Conservation (phyloP, 2,329 filamentous ascomycete species). For the Bertia moriformis region DNA sequence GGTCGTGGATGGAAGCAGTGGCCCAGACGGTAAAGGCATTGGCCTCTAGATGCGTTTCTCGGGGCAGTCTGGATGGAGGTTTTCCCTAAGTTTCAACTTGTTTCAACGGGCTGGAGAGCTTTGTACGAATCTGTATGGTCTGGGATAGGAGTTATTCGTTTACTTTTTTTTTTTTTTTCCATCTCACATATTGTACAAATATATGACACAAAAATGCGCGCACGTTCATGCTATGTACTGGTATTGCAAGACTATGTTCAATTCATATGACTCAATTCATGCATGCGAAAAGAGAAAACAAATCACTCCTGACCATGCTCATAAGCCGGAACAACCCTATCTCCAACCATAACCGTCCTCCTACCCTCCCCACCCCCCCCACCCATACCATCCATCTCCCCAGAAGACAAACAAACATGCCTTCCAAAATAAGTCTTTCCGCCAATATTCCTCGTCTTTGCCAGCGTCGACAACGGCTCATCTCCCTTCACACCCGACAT, state of each 20-base stretch:
- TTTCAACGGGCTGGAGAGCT: too few relatives aligned
- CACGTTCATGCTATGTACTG: too few relatives aligned
- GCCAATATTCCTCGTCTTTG: conserved; percentile 70
- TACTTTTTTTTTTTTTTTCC: too few relatives aligned
- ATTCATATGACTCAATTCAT: too few relatives aligned
- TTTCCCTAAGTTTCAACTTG: too few relatives aligned
- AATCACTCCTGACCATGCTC: not conserved
- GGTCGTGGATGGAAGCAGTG: conserved; percentile 1
- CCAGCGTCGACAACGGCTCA: conserved; percentile 78
- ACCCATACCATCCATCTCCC: not conserved
- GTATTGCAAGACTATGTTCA: too few relatives aligned
- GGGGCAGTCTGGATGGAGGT: too few relatives aligned
- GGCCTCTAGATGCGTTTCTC: too few relatives aligned
- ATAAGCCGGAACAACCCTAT: not conserved
- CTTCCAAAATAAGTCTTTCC: conserved; percentile 83
- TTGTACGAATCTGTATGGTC: conserved; percentile 1
- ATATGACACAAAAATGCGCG: too few relatives aligned
- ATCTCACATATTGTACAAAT: conserved; percentile 1
- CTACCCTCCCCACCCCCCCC: not conserved
- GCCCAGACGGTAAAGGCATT: not conserved
- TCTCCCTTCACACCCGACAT: conserved; percentile 61
- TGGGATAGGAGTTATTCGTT: not conserved
- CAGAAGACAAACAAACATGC: conserved; percentile 26
- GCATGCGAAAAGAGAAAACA: not conserved
- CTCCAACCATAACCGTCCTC: not conserved